Evolutionary conservation across 2,329 filamentous ascomycete species (phyloP).

Genomic region (Ciborinia camelliae): DNA sequence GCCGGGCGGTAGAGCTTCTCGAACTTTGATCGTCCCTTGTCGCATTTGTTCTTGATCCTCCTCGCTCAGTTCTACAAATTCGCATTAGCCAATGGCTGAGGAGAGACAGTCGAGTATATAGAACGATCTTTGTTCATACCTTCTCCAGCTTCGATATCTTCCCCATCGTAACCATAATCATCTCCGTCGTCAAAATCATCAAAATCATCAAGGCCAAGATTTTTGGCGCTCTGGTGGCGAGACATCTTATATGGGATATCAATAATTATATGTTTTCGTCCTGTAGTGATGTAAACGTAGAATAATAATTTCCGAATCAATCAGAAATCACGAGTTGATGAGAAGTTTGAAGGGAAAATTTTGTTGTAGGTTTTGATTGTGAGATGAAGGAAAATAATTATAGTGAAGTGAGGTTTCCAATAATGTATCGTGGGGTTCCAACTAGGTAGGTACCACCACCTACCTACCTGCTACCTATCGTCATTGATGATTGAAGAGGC

Average conservation of each 20-base stretch:
- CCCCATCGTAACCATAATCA: constrained; percentile 40
- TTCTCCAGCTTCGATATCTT: constrained; percentile 37
- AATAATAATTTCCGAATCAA: not conserved
- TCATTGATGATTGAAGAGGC: constrained; percentile 9
- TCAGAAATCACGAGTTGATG: not conserved
- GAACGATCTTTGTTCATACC: constrained; percentile 15
- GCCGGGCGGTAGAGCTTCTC: constrained; percentile 60
- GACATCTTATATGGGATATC: constrained; percentile 37
- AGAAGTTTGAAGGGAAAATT: not conserved
- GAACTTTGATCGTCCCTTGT: constrained; percentile 63
- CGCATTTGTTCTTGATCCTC: constrained; percentile 54
- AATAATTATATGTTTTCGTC: not conserved
- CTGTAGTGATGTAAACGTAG: not conserved
- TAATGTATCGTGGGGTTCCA: too few species aligned
- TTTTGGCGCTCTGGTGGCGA: constrained; percentile 41
- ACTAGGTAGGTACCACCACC: too few species aligned
- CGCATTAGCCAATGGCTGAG: constrained; percentile 3
- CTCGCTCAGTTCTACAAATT: constrained; percentile 35
- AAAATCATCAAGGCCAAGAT: constrained; percentile 46
- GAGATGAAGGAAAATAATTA: not conserved
- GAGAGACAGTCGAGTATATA: not conserved
- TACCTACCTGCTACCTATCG: too few species aligned
- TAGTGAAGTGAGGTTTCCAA: too few species aligned
- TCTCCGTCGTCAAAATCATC: constrained; percentile 50
- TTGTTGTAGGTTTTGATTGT: not conserved